Percentiles rank a stretch among this genome's conserved stretches.
Evolutionary conservation across 768 basidiomycete species (phyloP).

Genomic region (Serendipita vermifera): DNA sequence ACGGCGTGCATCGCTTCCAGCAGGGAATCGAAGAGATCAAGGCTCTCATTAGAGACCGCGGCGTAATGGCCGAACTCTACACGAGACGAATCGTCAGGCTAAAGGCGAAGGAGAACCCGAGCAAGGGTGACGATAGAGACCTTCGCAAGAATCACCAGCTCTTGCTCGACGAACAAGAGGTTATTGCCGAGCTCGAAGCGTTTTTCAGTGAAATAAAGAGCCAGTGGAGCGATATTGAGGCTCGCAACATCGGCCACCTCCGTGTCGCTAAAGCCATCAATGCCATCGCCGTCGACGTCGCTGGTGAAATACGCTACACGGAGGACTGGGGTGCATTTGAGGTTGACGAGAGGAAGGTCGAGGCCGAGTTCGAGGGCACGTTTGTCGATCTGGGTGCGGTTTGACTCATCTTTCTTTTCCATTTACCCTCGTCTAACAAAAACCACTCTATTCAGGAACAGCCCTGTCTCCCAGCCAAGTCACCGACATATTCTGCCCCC

Average conservation of each 20-base stretch:
- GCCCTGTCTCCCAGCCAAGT: not conserved
- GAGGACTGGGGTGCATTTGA: slow-evolving; percentile 20
- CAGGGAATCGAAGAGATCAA: slow-evolving; percentile 12
- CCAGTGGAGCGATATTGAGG: slow-evolving; percentile 12
- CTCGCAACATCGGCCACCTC: slow-evolving; percentile 18
- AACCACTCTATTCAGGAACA: not conserved
- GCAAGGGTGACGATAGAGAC: too few relatives aligned
- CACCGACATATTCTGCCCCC: not conserved
- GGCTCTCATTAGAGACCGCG: slow-evolving; percentile 11
- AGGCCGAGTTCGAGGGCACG: slow-evolving; percentile 17
- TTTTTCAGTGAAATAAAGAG: slow-evolving; percentile 11
- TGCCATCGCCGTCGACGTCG: slow-evolving; percentile 16
- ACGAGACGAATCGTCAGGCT: slow-evolving; percentile 19
- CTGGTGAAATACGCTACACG: slow-evolving; percentile 20
- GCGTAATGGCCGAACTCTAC: slow-evolving; percentile 15
- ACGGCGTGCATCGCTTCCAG: slow-evolving; percentile 14
- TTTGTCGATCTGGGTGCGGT: slow-evolving; percentile 20
- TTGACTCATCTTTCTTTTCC: slow-evolving; percentile 11
- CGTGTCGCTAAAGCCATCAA: slow-evolving; percentile 23
- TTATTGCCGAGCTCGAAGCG: slow-evolving; percentile 6
- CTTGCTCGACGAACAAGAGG: too few relatives aligned
- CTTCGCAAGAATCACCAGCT: too few relatives aligned
- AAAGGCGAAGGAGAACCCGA: slow-evolving; percentile 16
- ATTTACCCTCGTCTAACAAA: not conserved
- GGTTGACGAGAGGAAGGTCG: slow-evolving; percentile 18